These are phyloP conservation scores for Volvox reticuliferus DNA, from an alignment of 139 green algal genomes.

Conservation along the genomic window DNA sequence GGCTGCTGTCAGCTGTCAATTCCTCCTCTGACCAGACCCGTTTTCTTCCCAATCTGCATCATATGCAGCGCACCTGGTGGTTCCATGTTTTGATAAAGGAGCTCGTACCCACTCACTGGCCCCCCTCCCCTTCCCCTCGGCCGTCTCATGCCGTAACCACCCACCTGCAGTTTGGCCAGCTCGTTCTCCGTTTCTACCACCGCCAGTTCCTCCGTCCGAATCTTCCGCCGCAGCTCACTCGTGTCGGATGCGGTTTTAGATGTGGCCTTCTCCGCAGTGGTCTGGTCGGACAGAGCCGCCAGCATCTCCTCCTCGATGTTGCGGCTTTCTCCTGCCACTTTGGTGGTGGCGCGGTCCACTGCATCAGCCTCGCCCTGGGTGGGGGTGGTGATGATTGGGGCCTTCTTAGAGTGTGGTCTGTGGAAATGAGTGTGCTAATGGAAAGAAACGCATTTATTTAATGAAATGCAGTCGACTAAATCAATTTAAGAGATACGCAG, in stretches of 20 bases:
- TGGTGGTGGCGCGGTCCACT: slow-evolving; percentile 58
- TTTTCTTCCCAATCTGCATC: too few relatives aligned
- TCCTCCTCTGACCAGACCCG: too few relatives aligned
- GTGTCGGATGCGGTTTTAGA: slow-evolving; percentile 78
- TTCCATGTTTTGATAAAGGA: too few relatives aligned
- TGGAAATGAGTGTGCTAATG: too few relatives aligned
- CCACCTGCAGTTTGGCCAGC: slow-evolving; percentile 81
- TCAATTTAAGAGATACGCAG: too few relatives aligned
- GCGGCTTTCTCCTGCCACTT: slow-evolving; percentile 54
- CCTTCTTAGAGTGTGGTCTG: too few relatives aligned
- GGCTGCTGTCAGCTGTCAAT: too few relatives aligned
- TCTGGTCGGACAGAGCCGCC: slow-evolving; percentile 82
- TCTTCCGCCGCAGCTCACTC: slow-evolving; percentile 47
- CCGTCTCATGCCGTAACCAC: not conserved
- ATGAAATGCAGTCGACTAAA: too few relatives aligned
- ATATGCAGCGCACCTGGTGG: too few relatives aligned
- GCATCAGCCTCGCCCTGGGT: slow-evolving; percentile 54
- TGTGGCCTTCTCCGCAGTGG: slow-evolving; percentile 82
- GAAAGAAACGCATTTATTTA: too few relatives aligned
- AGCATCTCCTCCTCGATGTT: slow-evolving; percentile 76
- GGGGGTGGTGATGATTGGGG: not conserved
- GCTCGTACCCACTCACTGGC: too few relatives aligned
- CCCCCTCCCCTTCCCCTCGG: not conserved
- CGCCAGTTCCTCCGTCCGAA: slow-evolving; percentile 73
- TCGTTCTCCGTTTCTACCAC: slow-evolving; percentile 83